A percentile compares a stretch with the other conserved stretches of the same genome.
Evolutionary conservation across 2,329 filamentous ascomycete species (phyloP).

Genomic region (Teratosphaeria nubilosa): DNA sequence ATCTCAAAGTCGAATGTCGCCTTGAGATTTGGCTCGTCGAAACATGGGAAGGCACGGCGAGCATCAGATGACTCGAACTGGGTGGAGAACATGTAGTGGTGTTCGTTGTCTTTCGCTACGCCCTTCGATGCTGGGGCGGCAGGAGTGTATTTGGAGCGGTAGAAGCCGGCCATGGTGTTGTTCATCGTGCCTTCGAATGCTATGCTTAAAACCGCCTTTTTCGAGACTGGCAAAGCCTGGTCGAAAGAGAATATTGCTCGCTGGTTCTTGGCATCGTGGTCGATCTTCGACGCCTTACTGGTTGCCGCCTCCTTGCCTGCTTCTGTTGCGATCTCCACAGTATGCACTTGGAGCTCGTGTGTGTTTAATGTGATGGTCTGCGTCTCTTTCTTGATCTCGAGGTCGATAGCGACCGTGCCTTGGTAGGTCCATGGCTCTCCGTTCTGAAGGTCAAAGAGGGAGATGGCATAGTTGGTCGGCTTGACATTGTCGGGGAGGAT

Average conservation of each 20-base stretch:
- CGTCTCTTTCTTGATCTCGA: conserved; percentile 60
- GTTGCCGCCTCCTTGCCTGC: conserved; percentile 48
- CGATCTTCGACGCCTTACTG: conserved; percentile 55
- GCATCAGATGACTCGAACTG: conserved; percentile 97
- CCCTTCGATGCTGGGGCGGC: conserved; percentile 59
- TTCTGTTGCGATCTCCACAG: conserved; percentile 52
- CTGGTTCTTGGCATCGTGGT: conserved; percentile 75
- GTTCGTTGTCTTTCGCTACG: conserved; percentile 61
- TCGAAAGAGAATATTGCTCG: conserved; percentile 70
- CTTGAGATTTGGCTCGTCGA: conserved; percentile 95
- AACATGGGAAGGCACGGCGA: conserved; percentile 89
- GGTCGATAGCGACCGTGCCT: conserved; percentile 72
- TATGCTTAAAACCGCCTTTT: conserved; percentile 58
- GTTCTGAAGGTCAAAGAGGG: conserved; percentile 66
- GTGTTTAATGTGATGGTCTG: conserved; percentile 76
- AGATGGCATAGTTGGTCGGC: conserved; percentile 76
- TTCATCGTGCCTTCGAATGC: conserved; percentile 76
- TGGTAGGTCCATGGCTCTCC: conserved; percentile 69
- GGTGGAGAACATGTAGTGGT: conserved; percentile 67
- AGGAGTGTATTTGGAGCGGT: conserved; percentile 88
- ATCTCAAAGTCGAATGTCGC: conserved; percentile 91
- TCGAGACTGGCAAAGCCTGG: conserved; percentile 56
- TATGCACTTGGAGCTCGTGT: conserved; percentile 68
- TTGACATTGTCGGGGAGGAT: conserved; percentile 50
- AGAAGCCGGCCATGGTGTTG: conserved; percentile 91